Evolutionary conservation across 2,329 filamentous ascomycete genomes (phyloP), one percentile per base, ranked within the genome.

Genomic region (Cadophora luteo-olivacea): DNA sequence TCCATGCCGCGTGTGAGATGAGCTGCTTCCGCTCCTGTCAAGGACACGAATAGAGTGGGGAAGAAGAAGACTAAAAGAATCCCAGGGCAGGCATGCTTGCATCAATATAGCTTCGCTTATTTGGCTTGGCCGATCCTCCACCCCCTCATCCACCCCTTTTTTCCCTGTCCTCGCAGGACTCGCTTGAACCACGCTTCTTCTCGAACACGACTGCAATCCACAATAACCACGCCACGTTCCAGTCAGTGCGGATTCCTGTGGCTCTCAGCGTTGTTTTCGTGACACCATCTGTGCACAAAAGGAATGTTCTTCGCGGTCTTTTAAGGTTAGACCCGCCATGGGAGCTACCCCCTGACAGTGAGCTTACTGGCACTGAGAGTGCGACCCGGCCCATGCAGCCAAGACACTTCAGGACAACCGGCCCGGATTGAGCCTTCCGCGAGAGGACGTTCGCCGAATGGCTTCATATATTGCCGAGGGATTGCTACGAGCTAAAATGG

Each of bases 101-200:
- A 41, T 58, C 54, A 58, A 58, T 58, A 38, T 5, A 38, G 6
- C 19, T 16, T 58, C 54, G 54, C 54, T 58, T 58, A 38, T 11
- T 33, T n/a, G n/a, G 38, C 54, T 38, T 58, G n/a, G 54, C 54
- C 7, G 32, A 58, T 58, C 32, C 54, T 58, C 32, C 52, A 11
- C 32, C 22, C 33, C 22, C 36, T 45, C n/a, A 9, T 60, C 45
- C 14, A 22, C 45, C 45, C 45, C 45, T 22, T 48, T 41, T 22
- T 22, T 19, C 3, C 45, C 22, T 4, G 4, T n/a, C n/a, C 36
- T 41, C 38, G 12, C 38, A 41, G 8, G 38, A 16, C 36, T 60
- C 33, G n/a, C 36, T 60, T 60, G 55, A 41, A 48, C 55, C n/a
- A 22, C 19, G 55, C 55, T 9, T 12, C 55, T 45, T 60, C 55